Evolutionary conservation across 1,284 basidiomycete genomes (phyloP), one percentile per base, ranked within the genome.

Genomic region (Ganoderma sinense): DNA sequence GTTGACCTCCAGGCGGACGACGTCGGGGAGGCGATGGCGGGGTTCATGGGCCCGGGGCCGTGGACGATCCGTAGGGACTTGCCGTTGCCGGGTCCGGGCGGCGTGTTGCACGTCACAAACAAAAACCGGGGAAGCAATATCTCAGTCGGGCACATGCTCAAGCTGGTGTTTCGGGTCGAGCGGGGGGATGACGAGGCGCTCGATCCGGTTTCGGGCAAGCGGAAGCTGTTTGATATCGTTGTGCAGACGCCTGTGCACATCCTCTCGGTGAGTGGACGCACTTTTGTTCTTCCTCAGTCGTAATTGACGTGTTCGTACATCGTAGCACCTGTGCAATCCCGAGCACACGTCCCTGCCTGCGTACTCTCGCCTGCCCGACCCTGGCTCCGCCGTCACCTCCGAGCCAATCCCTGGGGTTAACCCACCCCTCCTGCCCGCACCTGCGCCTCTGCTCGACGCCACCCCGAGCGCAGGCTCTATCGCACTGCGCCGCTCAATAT

Each of bases 161-260:
- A 96, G 82, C 86, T 97, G 61, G 87, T 94, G 16, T 89, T 99
- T 73, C 87, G 97, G 20, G 93, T 98, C 18, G 94, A 97, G 81
- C 87, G 92, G 51, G 94, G 93, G 0, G 93, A 94, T 75, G 90
- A 91, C 75, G 72, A 81, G 33, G 84, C 86, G 40, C 65, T 93
- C 8, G 94, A 95, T 75, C 75, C 87, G 18, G 91, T 90, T 79
- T 89, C 85, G 4, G 88, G 92, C 53, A 92, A 88, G 78, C 86
- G 89, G 71, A 96, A 95, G 80, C 81, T 94, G 77, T 97, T 94
- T 81, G 97, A 98, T 81, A 96, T 99, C 75, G 92, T 97, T 63
- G 91, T 99, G 67, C 94, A 95, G 76, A 89, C 89, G 0, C 94
- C 95, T 0, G 85, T 97, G 36, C 89, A 92, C 67, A 89, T 96